Percentiles rank a stretch among this genome's conserved stretches.
These are phyloP conservation scores for Thuidium tamariscinum DNA, from an alignment of 225 moss, liverwort and hornwort genomes.

Conservation along the genomic window DNA sequence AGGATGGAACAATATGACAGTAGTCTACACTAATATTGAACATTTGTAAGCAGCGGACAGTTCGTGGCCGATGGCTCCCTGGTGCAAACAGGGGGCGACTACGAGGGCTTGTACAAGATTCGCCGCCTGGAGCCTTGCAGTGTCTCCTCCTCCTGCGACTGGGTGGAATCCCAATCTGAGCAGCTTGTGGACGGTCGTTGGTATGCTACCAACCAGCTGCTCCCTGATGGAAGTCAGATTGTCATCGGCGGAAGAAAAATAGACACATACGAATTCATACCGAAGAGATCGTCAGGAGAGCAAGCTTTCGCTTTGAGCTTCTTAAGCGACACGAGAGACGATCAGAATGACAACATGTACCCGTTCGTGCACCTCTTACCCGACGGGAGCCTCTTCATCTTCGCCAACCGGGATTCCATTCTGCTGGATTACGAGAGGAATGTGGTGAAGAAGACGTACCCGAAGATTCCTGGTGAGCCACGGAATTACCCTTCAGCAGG, in stretches of 20 bases:
- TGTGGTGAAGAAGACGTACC: constrained; percentile 10
- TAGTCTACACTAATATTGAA: neutral
- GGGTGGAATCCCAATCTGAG: constrained; percentile 27
- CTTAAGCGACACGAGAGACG: constrained; percentile 1
- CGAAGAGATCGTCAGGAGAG: neutral
- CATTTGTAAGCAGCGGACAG: constrained; percentile 23
- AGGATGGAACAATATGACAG: neutral
- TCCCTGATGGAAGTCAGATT: constrained; percentile 52
- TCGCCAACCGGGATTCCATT: constrained; percentile 66
- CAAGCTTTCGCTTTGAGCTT: neutral
- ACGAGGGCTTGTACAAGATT: constrained; percentile 41
- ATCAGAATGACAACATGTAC: constrained; percentile 44
- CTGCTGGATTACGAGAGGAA: constrained; percentile 40
- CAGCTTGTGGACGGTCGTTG: constrained; percentile 37
- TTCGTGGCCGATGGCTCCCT: constrained; percentile 46
- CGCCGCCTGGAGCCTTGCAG: constrained; percentile 21
- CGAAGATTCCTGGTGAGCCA: constrained; percentile 40
- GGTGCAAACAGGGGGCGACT: constrained; percentile 65
- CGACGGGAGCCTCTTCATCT: constrained; percentile 49
- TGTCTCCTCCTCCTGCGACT: constrained; percentile 31
- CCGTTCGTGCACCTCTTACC: constrained; percentile 66
- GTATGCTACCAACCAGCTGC: constrained; percentile 65
- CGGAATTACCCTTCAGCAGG: constrained; percentile 73
- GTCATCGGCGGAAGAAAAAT: constrained; percentile 39
- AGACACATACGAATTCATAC: constrained; percentile 43